Conservation (phyloP, 371 early-diverging fungal species). For the Rhizoclosmatium hyalinum region DNA sequence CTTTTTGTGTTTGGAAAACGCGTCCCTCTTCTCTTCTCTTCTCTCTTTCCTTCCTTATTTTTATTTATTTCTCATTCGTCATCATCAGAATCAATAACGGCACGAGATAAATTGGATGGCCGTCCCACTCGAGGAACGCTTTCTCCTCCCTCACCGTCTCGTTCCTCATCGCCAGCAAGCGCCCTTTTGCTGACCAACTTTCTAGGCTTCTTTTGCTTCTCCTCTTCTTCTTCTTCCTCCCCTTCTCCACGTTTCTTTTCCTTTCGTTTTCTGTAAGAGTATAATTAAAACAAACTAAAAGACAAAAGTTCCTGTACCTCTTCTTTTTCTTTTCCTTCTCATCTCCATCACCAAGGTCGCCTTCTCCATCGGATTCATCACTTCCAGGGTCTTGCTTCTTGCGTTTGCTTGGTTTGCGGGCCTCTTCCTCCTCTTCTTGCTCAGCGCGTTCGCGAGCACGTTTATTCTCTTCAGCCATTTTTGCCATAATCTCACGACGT, state of each 20-base stretch:
- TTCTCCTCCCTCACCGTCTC: constrained; percentile 21
- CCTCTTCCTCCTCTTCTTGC: constrained; percentile 57
- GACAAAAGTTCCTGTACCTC: constrained; percentile 11
- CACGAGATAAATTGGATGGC: constrained; percentile 30
- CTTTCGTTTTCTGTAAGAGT: constrained; percentile 14
- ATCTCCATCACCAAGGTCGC: constrained; percentile 21
- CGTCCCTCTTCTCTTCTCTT: background rate
- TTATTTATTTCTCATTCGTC: constrained; percentile 4
- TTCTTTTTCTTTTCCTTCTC: constrained; percentile 5
- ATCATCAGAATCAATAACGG: constrained; percentile 39
- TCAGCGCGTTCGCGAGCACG: constrained; percentile 41
- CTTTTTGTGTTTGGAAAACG: background rate
- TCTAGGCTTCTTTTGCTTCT: constrained; percentile 4
- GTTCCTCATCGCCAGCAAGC: background rate
- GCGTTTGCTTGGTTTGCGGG: constrained; percentile 45
- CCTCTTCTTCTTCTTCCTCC: constrained; percentile 19
- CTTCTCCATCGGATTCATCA: constrained; percentile 23
- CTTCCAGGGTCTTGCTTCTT: constrained; percentile 39
- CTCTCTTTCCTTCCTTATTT: background rate
- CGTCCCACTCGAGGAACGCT: constrained; percentile 12
- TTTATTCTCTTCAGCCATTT: constrained; percentile 44
- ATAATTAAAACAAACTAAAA: background rate
- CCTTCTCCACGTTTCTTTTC: constrained; percentile 29
- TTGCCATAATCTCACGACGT: constrained; percentile 50
- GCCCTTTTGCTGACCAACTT: background rate